Evolutionary conservation across 441 rosid species (phyloP).

Genomic region (Pelargonium myrrhifolium): DNA sequence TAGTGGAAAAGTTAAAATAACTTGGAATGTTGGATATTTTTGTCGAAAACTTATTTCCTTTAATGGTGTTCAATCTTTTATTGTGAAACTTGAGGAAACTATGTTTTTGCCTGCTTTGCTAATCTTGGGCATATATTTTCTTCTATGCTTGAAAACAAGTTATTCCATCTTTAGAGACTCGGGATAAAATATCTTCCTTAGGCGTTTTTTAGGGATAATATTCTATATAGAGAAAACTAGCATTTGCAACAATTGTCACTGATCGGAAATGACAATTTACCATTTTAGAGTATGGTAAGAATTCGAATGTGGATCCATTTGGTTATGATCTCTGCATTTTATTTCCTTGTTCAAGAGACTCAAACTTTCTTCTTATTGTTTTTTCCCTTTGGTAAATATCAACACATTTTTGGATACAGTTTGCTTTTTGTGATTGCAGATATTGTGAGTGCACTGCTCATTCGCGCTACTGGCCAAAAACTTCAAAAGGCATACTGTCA

Average conservation of each 20-base stretch:
- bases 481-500: conserved; percentile 49
- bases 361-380: conserved; percentile 1
- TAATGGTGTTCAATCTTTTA: no score
- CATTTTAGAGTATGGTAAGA: background rate
- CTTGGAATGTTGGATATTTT: no score
- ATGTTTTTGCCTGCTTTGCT: no score
- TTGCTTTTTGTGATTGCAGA: conserved; percentile 79
- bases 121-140: no score
- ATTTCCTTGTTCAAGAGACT: background rate
- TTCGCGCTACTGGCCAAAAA: conserved; percentile 57
- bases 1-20: no score
- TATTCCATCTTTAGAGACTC: background rate
- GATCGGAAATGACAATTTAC: background rate
- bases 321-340: background rate
- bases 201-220: background rate
- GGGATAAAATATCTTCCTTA: background rate
- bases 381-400: conserved; percentile 19
- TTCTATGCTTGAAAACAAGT: no score
- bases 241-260: background rate
- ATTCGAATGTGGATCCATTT: background rate
- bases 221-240: background rate
- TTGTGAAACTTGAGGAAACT: no score
- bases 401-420: conserved; percentile 58
- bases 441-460: conserved; percentile 67
- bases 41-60: no score